phyloP scores from a whole-genome alignment of 2,329 filamentous ascomycete species.

The Volutella citrinella region DNA sequence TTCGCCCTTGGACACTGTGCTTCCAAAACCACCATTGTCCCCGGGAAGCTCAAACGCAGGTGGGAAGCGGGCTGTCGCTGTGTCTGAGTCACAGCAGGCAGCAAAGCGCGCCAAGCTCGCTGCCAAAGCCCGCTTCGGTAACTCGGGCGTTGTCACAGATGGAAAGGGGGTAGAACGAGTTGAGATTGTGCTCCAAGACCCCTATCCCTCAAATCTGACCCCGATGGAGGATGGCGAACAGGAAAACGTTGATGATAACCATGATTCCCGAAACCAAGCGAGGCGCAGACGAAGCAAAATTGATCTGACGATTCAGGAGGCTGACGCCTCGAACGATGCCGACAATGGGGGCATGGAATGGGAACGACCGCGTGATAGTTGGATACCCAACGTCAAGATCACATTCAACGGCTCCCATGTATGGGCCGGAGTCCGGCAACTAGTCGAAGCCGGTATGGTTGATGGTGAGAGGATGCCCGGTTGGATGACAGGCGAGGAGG shows the following conservation, averaged over 20 bases:
- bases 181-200: conserved; percentile 58
- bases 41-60: conserved; percentile 27
- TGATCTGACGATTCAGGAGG: conserved; percentile 32
- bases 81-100: conserved; percentile 34
- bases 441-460: conserved; percentile 74
- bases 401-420: conserved; percentile 75
- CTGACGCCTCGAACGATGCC: conserved; percentile 15
- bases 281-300: conserved; percentile 32
- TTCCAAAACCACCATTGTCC: conserved; percentile 47
- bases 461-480: conserved; percentile 78
- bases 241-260: conserved; percentile 13
- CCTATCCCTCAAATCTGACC: conserved; percentile 40
- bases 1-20: conserved; percentile 52
- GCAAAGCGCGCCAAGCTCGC: conserved; percentile 59
- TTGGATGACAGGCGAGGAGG: conserved; percentile 88
- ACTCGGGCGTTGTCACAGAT: conserved; percentile 52
- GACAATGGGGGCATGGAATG: conserved; percentile 23
- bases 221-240: conserved; percentile 23
- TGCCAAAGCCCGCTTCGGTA: conserved; percentile 70
- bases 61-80: conserved; percentile 17
- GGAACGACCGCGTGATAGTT: conserved; percentile 23
- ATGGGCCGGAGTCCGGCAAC: conserved; percentile 73
- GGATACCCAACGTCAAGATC: conserved; percentile 49
- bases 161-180: conserved; percentile 60
- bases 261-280: conserved; percentile 6